These are phyloP conservation scores for Penicillium diatomitis DNA, from an alignment of 495 filamentous ascomycete species.

Conservation along the genomic window DNA sequence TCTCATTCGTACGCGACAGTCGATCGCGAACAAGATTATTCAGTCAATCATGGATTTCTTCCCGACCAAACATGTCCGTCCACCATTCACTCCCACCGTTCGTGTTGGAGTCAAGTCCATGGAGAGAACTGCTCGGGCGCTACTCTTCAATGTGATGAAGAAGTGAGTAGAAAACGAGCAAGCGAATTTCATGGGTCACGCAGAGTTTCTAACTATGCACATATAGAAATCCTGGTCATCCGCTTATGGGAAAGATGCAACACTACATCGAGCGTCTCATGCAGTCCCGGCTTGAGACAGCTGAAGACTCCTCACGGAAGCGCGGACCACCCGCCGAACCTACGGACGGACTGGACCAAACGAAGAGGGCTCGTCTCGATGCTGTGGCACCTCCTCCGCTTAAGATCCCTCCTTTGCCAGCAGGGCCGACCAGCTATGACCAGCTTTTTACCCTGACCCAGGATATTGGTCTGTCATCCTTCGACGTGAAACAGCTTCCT, in stretches of 20 bases:
- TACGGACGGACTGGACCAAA: constrained; percentile 56
- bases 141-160: constrained; percentile 72
- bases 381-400: constrained; percentile 41
- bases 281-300: constrained; percentile 61
- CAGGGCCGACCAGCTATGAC: constrained; percentile 65
- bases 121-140: constrained; percentile 77
- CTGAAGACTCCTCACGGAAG: constrained; percentile 67
- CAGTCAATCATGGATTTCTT: constrained; percentile 84
- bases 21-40: constrained; percentile 75
- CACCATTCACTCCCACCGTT: constrained; percentile 65
- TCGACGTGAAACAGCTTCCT: constrained; percentile 75
- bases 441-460: constrained; percentile 77
- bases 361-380: constrained; percentile 62
- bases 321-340: constrained; percentile 57
- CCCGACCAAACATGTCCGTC: constrained; percentile 67
- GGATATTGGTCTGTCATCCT: constrained; percentile 61
- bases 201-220: neutral
- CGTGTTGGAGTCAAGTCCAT: constrained; percentile 84
- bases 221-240: constrained; percentile 58
- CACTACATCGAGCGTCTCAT: constrained; percentile 71
- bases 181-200: too few relatives aligned
- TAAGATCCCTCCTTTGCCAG: constrained; percentile 55
- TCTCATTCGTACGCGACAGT: constrained; percentile 70
- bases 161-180: constrained; percentile 37
- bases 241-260: constrained; percentile 61